Percentiles rank a stretch among this genome's conserved stretches.
Conservation (phyloP, 1,284 basidiomycete genomes). For the Ustilago vetiveriae region DNA sequence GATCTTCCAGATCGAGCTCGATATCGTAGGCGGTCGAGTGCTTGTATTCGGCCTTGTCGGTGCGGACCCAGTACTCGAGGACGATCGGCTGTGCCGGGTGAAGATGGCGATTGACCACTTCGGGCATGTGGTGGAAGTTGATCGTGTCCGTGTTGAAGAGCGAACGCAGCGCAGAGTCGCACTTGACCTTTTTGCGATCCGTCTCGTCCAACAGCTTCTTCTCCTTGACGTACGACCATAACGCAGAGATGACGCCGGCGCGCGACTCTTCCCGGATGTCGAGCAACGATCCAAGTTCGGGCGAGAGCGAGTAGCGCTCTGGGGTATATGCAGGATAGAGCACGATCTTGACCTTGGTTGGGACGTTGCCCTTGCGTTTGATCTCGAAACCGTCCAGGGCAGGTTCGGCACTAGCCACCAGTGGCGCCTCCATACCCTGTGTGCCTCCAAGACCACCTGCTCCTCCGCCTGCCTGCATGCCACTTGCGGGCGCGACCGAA, state of each 20-base stretch:
- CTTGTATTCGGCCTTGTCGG: constrained; percentile 65
- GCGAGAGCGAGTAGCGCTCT: constrained; percentile 82
- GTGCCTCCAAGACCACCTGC: constrained; percentile 49
- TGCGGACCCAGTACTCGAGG: constrained; percentile 75
- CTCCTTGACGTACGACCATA: constrained; percentile 93
- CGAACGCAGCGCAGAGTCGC: constrained; percentile 71
- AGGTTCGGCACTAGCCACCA: constrained; percentile 61
- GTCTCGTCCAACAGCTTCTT: constrained; percentile 88
- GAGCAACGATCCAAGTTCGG: constrained; percentile 80
- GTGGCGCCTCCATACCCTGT: constrained; percentile 53
- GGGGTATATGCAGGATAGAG: constrained; percentile 86
- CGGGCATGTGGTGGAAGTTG: constrained; percentile 85
- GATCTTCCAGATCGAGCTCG: constrained; percentile 88
- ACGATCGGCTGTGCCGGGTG: constrained; percentile 82
- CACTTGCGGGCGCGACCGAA: constrained; percentile 49
- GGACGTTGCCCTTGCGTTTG: constrained; percentile 80
- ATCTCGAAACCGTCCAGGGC: constrained; percentile 84
- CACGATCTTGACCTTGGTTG: constrained; percentile 80
- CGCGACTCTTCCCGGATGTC: constrained; percentile 87
- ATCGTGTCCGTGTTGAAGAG: constrained; percentile 71
- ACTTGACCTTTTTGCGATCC: constrained; percentile 80
- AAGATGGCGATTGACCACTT: constrained; percentile 83
- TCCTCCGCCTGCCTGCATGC: constrained; percentile 59
- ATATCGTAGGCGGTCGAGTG: constrained; percentile 79
- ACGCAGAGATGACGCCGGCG: constrained; percentile 79